These are phyloP conservation scores for Mucor saturninus DNA, from an alignment of 371 early-diverging fungal species.

Conservation along the genomic window DNA sequence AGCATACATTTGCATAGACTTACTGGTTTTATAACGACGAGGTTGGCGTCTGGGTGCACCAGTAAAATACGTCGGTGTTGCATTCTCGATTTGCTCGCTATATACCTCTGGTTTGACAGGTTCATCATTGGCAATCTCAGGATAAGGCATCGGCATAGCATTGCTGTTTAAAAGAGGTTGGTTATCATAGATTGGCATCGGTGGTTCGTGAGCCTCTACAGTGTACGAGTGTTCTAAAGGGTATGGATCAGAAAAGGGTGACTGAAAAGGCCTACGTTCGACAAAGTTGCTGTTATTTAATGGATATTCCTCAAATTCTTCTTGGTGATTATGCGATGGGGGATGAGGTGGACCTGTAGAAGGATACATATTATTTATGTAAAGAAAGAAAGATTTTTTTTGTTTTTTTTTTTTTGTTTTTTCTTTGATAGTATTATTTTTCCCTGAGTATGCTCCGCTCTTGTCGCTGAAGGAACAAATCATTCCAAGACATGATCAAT, in stretches of 20 bases:
- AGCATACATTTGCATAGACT: slow-evolving; percentile 18
- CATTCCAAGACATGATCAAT: slow-evolving; percentile 27
- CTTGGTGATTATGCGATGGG: slow-evolving; percentile 19
- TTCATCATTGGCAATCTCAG: neutral
- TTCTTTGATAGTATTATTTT: neutral
- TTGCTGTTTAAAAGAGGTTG: slow-evolving; percentile 37
- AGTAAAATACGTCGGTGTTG: slow-evolving; percentile 38
- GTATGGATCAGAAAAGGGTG: slow-evolving; percentile 51
- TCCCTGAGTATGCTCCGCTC: neutral
- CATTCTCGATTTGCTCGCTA: slow-evolving; percentile 9
- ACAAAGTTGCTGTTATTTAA: slow-evolving; percentile 49
- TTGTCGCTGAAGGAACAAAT: slow-evolving; percentile 1
- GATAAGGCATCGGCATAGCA: slow-evolving; percentile 20
- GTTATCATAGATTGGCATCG: slow-evolving; percentile 25
- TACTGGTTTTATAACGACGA: slow-evolving; percentile 69
- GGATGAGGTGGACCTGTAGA: slow-evolving; percentile 23
- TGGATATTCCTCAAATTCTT: slow-evolving; percentile 53
- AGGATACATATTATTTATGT: slow-evolving; percentile 23
- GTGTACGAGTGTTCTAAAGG: slow-evolving; percentile 6
- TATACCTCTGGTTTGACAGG: neutral
- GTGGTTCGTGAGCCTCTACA: slow-evolving; percentile 17
- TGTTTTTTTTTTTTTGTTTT: neutral
- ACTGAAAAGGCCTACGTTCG: slow-evolving; percentile 36
- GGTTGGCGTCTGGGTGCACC: slow-evolving; percentile 61
- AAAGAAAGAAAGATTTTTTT: neutral